Evolutionary conservation across 345 rosid species (phyloP).

Genomic region (Toxicodendron radicans): DNA sequence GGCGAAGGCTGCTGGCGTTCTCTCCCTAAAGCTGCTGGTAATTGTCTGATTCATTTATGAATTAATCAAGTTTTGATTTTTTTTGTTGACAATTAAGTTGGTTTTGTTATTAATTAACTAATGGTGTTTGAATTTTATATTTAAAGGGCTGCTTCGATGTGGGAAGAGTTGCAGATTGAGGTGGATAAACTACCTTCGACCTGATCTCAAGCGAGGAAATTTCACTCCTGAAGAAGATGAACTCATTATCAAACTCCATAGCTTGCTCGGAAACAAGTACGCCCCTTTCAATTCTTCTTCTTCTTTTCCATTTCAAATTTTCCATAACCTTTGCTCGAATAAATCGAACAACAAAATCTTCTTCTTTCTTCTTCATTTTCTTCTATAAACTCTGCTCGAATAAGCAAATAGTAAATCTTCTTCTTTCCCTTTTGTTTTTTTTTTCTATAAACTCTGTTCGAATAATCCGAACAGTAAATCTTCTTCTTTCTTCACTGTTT

Average conservation of each 20-base stretch:
- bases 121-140: background rate
- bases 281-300: too few species aligned
- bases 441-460: too few species aligned
- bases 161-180: constrained; percentile 53
- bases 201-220: constrained; percentile 56
- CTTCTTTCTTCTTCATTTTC: too few species aligned
- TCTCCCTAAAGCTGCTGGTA: constrained; percentile 84
- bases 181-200: constrained; percentile 53
- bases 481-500: too few species aligned
- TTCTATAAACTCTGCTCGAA: too few species aligned
- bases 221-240: constrained; percentile 54
- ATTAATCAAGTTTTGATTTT: background rate
- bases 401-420: too few species aligned
- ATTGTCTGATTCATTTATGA: background rate
- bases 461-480: too few species aligned
- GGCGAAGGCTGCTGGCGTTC: constrained; percentile 97
- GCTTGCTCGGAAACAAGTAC: constrained; percentile 54
- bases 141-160: constrained; percentile 58
- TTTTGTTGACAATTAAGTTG: too few species aligned
- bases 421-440: too few species aligned
- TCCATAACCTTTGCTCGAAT: too few species aligned
- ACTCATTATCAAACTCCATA: constrained; percentile 49
- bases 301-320: too few species aligned
- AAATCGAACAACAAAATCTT: too few species aligned
- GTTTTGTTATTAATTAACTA: background rate